Evolutionary conservation across 2,329 filamentous ascomycete species (phyloP), one percentile per base, ranked within the genome.

Genomic region (Exophiala sp.): DNA sequence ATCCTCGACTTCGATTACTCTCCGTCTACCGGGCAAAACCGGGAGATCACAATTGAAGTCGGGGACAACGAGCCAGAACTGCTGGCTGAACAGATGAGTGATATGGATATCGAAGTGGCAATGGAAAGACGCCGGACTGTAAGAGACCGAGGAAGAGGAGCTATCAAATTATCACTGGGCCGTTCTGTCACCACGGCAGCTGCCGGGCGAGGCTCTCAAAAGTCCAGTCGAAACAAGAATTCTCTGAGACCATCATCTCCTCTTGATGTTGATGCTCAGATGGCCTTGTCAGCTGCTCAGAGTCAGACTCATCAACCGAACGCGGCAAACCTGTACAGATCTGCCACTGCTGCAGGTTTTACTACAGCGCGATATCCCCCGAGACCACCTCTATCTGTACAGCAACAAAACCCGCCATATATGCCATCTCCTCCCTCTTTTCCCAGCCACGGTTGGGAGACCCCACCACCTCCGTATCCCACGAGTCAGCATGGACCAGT

Each of bases 81-180:
- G 0, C 69, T 93, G 14, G 80, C 83, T 59, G 87, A 91, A 63
- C 84, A 87, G 60, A 77, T 79, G 56, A 80, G 84, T 18, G 86
- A 88, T 59, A 73, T 91, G 50, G 86, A 84, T 49, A 80, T 82
- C 1, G 86, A 90, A 64, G 86, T 93, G 16, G 87, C 86, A 56
- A 81, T 91, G 59, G 85, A 88, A 43, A 78, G 86, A 58, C 77
- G 85, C 56, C 76, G 86, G 57, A 90, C 86, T 7, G 58, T 62
- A 7, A 48, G 58, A 24, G 53, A 57, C 14, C 48, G 49, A 23
- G 45, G 44, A 39, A 44, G 58, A 43, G 50, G 46, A 9, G 50
- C 43, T 7, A 24, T 35, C 27, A 53, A 50, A 37, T 44, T 37
- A n/a, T 24, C 41, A 35, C 39, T 62, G 60, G 71, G 50, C 65